These are phyloP conservation scores for Coemansia sp. DNA, from an alignment of 192 early-diverging fungal species.

Conservation along the genomic window DNA sequence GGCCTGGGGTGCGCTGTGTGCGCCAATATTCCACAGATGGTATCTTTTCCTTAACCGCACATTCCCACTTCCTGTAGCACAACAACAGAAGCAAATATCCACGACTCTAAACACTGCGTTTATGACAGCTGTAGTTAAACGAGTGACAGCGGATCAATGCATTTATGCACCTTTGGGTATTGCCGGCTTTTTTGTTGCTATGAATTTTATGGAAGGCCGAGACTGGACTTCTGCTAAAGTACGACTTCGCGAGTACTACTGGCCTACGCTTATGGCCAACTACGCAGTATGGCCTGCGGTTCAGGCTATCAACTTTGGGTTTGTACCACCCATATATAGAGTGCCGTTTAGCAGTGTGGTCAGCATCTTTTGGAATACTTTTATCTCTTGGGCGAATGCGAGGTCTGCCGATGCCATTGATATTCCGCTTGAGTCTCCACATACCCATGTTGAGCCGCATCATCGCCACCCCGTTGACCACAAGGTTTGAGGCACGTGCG, in stretches of 20 bases:
- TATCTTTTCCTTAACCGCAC: constrained; percentile 63
- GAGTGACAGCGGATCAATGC: constrained; percentile 62
- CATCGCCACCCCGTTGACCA: constrained; percentile 6
- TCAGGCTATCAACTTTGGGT: constrained; percentile 71
- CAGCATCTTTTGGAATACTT: constrained; percentile 75
- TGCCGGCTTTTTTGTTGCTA: constrained; percentile 61
- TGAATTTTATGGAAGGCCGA: constrained; percentile 62
- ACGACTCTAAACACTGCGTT: neutral
- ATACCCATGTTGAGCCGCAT: constrained; percentile 16
- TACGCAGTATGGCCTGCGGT: constrained; percentile 75
- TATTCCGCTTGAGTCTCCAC: constrained; percentile 37
- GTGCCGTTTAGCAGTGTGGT: constrained; percentile 71
- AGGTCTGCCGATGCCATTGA: constrained; percentile 22
- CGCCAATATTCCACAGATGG: constrained; percentile 70
- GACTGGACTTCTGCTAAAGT: constrained; percentile 54
- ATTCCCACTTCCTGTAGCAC: constrained; percentile 55
- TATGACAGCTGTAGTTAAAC: constrained; percentile 41
- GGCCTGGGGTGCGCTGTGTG: constrained; percentile 65
- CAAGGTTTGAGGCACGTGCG: constrained; percentile 5
- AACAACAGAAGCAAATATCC: neutral
- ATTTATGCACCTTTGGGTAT: constrained; percentile 71
- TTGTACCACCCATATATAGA: constrained; percentile 63
- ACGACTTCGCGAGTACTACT: constrained; percentile 60
- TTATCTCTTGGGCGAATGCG: constrained; percentile 66
- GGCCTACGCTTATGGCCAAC: constrained; percentile 63